Conservation (phyloP, 306 rosid genomes). For the Medicago arabica region DNA sequence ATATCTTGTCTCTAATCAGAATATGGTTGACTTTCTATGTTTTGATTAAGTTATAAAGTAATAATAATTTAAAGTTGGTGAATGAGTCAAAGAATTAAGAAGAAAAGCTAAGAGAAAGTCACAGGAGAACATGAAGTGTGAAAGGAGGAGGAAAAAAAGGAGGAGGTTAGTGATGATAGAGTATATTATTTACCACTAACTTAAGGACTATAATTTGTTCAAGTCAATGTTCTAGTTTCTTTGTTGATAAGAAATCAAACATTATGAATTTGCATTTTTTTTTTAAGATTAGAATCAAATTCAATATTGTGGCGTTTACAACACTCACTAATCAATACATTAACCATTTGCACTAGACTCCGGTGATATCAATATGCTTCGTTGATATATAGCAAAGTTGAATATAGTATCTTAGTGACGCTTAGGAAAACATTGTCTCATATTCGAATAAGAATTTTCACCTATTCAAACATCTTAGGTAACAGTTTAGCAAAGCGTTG, state of each 20-base stretch:
- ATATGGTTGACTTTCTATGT: constrained; percentile 21
- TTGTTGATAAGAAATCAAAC: no score
- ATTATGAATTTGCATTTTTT: no score
- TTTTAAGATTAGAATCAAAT: no score
- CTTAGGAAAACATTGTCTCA: neutral
- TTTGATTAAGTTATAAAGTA: constrained; percentile 14
- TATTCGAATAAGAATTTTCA: no score
- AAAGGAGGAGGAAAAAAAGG: neutral
- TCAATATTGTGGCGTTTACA: no score
- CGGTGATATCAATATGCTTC: no score
- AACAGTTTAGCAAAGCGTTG: neutral
- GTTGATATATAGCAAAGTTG: no score
- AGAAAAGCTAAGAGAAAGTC: neutral
- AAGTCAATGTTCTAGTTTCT: neutral
- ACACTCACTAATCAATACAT: no score
- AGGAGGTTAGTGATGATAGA: neutral
- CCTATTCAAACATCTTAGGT: neutral
- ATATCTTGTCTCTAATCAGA: neutral
- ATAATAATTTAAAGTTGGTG: constrained; percentile 6
- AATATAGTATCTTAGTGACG: neutral
- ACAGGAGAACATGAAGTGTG: neutral
- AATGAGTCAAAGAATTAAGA: constrained; percentile 25
- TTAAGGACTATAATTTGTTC: neutral
- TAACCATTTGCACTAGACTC: no score
- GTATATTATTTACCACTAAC: neutral